phyloP scores from a whole-genome alignment of 2,329 filamentous ascomycete genomes.

The Ceratocystiopsis brevicomis region DNA sequence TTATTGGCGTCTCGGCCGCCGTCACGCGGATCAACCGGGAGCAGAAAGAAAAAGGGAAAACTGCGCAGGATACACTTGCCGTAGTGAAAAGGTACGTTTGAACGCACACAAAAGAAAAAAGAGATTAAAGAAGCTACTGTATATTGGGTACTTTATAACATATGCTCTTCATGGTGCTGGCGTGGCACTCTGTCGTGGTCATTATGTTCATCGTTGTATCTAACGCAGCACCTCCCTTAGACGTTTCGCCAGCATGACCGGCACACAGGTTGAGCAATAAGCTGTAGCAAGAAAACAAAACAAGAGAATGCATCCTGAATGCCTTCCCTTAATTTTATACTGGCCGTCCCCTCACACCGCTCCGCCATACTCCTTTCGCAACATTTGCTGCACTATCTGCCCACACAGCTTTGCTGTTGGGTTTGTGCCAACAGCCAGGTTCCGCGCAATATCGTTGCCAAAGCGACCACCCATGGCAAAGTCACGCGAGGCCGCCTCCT shows the following conservation, averaged over 20 bases:
- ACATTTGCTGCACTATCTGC: conserved; percentile 48
- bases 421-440: conserved; percentile 44
- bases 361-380: conserved; percentile 16
- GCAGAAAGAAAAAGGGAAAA: conserved; percentile 37
- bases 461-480: conserved; percentile 46
- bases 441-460: conserved; percentile 46
- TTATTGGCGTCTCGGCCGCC: conserved; percentile 36
- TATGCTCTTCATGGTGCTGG: too few relatives aligned
- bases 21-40: conserved; percentile 39
- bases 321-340: not conserved
- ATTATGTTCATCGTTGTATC: too few relatives aligned
- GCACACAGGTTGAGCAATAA: too few relatives aligned
- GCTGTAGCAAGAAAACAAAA: too few relatives aligned
- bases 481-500: conserved; percentile 42
- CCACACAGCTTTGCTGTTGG: conserved; percentile 52
- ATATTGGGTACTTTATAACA: too few relatives aligned
- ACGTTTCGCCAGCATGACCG: too few relatives aligned
- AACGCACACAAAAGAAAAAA: not conserved
- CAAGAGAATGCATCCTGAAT: too few relatives aligned
- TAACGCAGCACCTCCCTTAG: too few relatives aligned
- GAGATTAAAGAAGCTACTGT: not conserved
- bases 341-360: not conserved
- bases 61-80: conserved; percentile 29
- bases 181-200: too few relatives aligned
- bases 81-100: conserved; percentile 25